Evolutionary conservation across 2,329 filamentous ascomycete genomes (phyloP).

Genomic region (Curvularia eragrostidis): DNA sequence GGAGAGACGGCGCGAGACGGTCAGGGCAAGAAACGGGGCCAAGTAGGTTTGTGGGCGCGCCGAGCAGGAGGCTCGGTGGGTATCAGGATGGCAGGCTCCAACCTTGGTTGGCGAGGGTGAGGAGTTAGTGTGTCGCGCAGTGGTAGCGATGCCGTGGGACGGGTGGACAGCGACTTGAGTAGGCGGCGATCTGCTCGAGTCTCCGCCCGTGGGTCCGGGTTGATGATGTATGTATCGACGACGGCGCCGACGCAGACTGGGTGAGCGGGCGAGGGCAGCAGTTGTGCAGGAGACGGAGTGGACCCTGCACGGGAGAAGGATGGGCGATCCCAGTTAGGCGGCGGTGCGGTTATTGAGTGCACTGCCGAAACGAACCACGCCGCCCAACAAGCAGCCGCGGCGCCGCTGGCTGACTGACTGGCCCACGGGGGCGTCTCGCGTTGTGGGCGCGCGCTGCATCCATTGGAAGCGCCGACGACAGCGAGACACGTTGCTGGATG

Average conservation of each 20-base stretch:
- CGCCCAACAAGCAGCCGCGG: constrained; percentile 9
- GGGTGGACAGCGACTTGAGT: constrained; percentile 14
- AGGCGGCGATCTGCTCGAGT: constrained; percentile 20
- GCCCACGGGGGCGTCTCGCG: not conserved
- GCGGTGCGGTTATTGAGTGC: constrained; percentile 12
- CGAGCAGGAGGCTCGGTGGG: not conserved
- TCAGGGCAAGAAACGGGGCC: not conserved
- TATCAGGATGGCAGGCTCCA: not conserved
- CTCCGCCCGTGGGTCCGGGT: constrained; percentile 24
- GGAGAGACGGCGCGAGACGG: not conserved
- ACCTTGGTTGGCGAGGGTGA: constrained; percentile 21
- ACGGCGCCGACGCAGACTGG: not conserved
- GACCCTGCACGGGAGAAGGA: constrained; percentile 20
- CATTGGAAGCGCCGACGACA: not conserved
- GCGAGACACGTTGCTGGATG: not conserved
- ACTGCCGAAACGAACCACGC: constrained; percentile 11
- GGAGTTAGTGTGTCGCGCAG: constrained; percentile 33
- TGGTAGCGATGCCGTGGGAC: constrained; percentile 24
- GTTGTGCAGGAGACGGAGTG: constrained; percentile 30
- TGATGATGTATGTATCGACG: constrained; percentile 33
- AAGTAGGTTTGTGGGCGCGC: constrained; percentile 8
- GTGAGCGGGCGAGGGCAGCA: constrained; percentile 10
- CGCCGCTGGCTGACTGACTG: not conserved
- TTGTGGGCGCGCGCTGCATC: too few relatives aligned
- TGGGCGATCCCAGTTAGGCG: constrained; percentile 18